Percentiles rank a stretch among this genome's conserved stretches.
Evolutionary conservation across 2,329 filamentous ascomycete species (phyloP).

Genomic region (Alternaria sp.): DNA sequence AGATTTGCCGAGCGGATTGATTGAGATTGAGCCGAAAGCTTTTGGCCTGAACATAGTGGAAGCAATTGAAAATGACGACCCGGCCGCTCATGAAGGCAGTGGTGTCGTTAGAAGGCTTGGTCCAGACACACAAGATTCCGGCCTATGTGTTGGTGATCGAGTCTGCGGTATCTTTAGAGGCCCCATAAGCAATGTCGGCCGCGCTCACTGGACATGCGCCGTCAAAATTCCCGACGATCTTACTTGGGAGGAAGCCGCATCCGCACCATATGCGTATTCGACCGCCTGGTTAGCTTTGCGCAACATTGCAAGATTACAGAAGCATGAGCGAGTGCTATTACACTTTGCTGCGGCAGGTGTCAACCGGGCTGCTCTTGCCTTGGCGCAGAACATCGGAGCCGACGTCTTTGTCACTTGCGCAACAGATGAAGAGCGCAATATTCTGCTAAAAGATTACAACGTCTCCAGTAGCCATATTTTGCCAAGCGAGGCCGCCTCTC

Average conservation of each 20-base stretch:
- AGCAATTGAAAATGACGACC: background rate
- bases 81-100: background rate
- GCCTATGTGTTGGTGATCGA: conserved; percentile 3
- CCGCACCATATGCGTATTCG: background rate
- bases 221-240: background rate
- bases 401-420: background rate
- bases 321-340: background rate
- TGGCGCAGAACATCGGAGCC: conserved; percentile 4
- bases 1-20: background rate
- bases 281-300: background rate
- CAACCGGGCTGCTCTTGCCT: background rate
- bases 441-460: conserved; percentile 1
- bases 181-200: background rate
- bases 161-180: conserved; percentile 8
- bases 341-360: background rate
- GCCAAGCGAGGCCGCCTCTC: background rate
- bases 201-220: background rate
- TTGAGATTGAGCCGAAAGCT: conserved; percentile 4
- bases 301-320: conserved; percentile 3
- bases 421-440: background rate
- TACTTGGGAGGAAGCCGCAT: conserved; percentile 1
- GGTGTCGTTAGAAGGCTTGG: conserved; percentile 1
- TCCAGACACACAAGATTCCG: background rate
- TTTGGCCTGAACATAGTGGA: conserved; percentile 3
- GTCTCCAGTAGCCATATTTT: background rate